Base-by-base conservation (phyloP, 495 filamentous ascomycete species). In the Corynascus novoguineensis region DNA sequence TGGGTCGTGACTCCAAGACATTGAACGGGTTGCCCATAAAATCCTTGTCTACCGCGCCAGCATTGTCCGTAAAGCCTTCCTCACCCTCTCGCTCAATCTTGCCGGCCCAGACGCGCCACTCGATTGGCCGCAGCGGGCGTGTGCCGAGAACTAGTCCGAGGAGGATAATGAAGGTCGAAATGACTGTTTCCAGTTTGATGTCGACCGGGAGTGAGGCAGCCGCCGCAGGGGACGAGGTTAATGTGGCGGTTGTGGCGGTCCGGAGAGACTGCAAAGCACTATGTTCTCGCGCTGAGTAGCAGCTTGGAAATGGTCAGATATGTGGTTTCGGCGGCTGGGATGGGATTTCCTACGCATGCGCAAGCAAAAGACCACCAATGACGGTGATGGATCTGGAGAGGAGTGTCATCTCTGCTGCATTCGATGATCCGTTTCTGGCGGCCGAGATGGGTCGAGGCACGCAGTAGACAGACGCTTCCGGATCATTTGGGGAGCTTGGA, bases 281-380 rank as follows among this genome's bases (percentile, higher is more conserved):
- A 69, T 92, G 86, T 71, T 95, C 89, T 61, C 91, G 85, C 38
- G 89, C 88, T 50, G 89, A 95, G 72, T 92, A 95, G 68, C 86
- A 89, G 48, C 89, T 92, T 57, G 14, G 32, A 27, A 57, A 29
- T 37, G 24, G 37, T 55, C 55, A 38, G 40, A 53, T 12, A 35
- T 17, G 15, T 5, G 34, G 7, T 25, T 46, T 60, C 12, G 37
- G 49, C 50, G 31, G 9, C 28, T 12, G 27, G 47, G 50, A 44
- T 34, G 17, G 57, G 27, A 38, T 48, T 40, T 24, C 86, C 67
- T 81, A 91, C 87, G 86, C 85, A 68, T 91, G 87, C 12, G 78
- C 82, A 9, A 91, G 78, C 50, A 90, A 73, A 52, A 89, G 55
- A 5, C 85, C 71, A 55, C 87, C 87, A 46, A 89, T 73, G 58